These are phyloP conservation scores for Globisporangium ultimum DNA, from an alignment of 352 stramenopile genomes.

Conservation along the genomic window DNA sequence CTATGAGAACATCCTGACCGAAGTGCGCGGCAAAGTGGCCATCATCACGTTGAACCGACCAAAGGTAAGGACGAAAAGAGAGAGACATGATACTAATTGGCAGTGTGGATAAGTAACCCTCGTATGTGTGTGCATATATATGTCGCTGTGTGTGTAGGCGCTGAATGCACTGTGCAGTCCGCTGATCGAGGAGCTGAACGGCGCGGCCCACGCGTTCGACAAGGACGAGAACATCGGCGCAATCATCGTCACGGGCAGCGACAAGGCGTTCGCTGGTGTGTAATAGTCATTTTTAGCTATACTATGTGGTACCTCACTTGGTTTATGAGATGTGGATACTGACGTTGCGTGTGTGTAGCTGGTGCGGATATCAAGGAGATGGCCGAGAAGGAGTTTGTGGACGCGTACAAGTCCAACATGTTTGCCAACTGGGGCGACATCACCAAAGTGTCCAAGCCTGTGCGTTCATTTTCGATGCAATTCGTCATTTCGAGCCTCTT, in stretches of 20 bases:
- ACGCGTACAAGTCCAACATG: conserved; percentile 95
- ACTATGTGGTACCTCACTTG: neutral
- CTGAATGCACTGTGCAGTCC: conserved; percentile 96
- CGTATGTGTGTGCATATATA: neutral
- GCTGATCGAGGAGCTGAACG: conserved; percentile 94
- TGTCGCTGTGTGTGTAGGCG: conserved; percentile 34
- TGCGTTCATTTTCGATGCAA: conserved; percentile 14
- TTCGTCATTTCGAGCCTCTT: conserved; percentile 18
- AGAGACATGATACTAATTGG: too few species aligned
- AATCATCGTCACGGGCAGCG: conserved; percentile 96
- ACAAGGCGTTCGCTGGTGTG: conserved; percentile 93
- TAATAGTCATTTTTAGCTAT: neutral
- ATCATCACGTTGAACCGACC: conserved; percentile 96
- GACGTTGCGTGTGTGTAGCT: conserved; percentile 32
- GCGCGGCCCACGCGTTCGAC: conserved; percentile 91
- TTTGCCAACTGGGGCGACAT: conserved; percentile 97
- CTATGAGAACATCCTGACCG: conserved; percentile 87
- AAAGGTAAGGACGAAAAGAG: conserved; percentile 54
- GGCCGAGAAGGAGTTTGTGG: conserved; percentile 90
- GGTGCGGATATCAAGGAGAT: conserved; percentile 98
- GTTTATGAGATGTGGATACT: neutral
- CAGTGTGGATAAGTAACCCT: neutral
- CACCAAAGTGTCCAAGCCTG: conserved; percentile 92
- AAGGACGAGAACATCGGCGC: conserved; percentile 90
- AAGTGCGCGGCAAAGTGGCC: conserved; percentile 89